Percentiles rank a stretch among this genome's conserved stretches.
phyloP scores from a whole-genome alignment of 306 rosid genomes.

The Crotalaria pallida region DNA sequence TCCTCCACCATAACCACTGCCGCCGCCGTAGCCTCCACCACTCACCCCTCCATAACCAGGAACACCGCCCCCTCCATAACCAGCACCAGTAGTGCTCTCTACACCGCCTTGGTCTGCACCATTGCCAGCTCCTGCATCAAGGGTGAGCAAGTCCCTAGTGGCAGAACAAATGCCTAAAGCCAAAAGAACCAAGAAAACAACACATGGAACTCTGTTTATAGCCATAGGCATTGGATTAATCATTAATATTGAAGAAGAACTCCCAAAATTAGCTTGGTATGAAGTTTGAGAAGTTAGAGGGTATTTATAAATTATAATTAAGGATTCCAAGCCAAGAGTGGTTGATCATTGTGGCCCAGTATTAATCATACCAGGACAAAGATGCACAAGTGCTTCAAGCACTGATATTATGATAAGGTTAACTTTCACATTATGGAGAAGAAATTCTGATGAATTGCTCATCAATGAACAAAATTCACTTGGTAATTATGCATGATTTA shows the following conservation, averaged over 20 bases:
- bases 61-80: slow-evolving; percentile 19
- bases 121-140: slow-evolving; percentile 23
- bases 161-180: slow-evolving; percentile 55
- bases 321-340: slow-evolving; percentile 34
- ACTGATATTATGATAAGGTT: too few species aligned
- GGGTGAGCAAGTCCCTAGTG: slow-evolving; percentile 42
- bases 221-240: slow-evolving; percentile 63
- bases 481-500: too few species aligned
- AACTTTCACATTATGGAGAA: too few species aligned
- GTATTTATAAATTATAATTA: slow-evolving; percentile 45
- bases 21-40: slow-evolving; percentile 23
- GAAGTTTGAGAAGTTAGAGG: slow-evolving; percentile 12
- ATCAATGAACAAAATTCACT: too few species aligned
- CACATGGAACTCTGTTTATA: slow-evolving; percentile 13
- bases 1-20: slow-evolving; percentile 25
- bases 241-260: neutral
- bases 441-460: too few species aligned
- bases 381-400: too few species aligned
- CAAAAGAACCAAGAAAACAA: slow-evolving; percentile 40
- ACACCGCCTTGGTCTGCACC: too few species aligned
- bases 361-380: neutral
- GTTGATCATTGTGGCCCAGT: slow-evolving; percentile 38
- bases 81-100: slow-evolving; percentile 18
- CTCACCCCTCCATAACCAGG: slow-evolving; percentile 10
- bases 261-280: slow-evolving; percentile 9